A percentile compares a stretch with the other conserved stretches of the same genome.
phyloP scores from a whole-genome alignment of 495 filamentous ascomycete genomes.

The Lepraria neglecta region DNA sequence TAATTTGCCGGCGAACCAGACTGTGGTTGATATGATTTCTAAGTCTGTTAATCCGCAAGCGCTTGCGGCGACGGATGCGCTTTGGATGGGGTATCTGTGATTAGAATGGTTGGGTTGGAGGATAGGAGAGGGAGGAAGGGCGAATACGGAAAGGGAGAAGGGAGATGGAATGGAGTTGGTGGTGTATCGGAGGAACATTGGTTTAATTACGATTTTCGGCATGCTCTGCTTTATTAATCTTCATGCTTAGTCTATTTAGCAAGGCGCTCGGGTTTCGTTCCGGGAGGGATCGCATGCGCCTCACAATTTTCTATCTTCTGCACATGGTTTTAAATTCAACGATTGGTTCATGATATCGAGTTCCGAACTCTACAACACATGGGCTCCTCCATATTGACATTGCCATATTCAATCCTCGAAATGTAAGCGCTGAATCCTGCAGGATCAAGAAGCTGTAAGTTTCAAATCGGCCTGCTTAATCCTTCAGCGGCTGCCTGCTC shows the following conservation, averaged over 20 bases:
- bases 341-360: background rate
- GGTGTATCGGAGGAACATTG: background rate
- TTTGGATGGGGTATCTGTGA: constrained; percentile 96
- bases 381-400: too few relatives aligned
- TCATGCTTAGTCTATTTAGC: background rate
- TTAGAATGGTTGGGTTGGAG: background rate
- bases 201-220: background rate
- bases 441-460: too few relatives aligned
- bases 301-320: background rate
- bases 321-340: background rate
- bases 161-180: background rate
- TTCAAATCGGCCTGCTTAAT: too few relatives aligned
- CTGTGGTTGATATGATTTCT: constrained; percentile 83
- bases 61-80: constrained; percentile 73
- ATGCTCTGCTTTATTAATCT: background rate
- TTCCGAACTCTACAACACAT: too few relatives aligned
- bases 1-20: constrained; percentile 89
- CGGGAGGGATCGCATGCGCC: background rate
- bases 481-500: too few relatives aligned
- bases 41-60: constrained; percentile 81
- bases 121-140: background rate
- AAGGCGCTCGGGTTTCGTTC: constrained; percentile 1
- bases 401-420: too few relatives aligned
- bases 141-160: background rate
- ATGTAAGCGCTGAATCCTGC: too few relatives aligned